phyloP scores from a whole-genome alignment of 2,329 filamentous ascomycete species.

The Gnomoniopsis sp. region DNA sequence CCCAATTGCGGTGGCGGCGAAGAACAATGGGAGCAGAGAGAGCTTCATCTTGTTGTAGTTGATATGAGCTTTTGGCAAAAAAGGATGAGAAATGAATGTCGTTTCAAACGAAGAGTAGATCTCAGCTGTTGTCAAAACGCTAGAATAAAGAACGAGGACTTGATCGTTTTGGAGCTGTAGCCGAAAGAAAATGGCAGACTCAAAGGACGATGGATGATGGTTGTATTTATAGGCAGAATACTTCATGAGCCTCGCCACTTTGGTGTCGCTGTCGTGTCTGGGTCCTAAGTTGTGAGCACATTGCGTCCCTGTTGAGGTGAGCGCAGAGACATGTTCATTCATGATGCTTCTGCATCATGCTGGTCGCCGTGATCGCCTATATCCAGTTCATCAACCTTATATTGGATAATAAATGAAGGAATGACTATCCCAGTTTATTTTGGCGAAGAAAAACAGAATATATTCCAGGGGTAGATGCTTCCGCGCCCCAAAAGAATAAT shows the following conservation, averaged over 20 bases:
- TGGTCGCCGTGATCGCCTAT: no score
- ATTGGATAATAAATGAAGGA: background rate
- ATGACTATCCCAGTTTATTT: background rate
- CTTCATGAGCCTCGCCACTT: background rate
- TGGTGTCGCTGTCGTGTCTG: background rate
- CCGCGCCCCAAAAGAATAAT: background rate
- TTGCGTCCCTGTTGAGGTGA: background rate
- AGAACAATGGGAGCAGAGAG: slow-evolving; percentile 6
- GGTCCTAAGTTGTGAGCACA: background rate
- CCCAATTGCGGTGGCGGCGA: slow-evolving; percentile 8
- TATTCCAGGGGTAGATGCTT: background rate
- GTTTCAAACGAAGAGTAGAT: background rate
- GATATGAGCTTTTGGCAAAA: background rate
- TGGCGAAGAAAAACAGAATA: background rate
- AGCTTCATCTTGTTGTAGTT: slow-evolving; percentile 9
- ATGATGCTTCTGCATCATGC: background rate
- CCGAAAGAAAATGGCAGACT: background rate
- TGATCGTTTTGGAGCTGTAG: background rate
- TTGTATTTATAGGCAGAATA: background rate
- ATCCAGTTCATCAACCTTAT: background rate
- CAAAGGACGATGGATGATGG: background rate
- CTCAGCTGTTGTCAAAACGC: background rate
- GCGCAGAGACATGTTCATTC: no score
- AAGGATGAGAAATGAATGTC: background rate
- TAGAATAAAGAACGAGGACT: background rate